Conservation (phyloP, 495 filamentous ascomycete genomes). For the Podospora fimiseda region DNA sequence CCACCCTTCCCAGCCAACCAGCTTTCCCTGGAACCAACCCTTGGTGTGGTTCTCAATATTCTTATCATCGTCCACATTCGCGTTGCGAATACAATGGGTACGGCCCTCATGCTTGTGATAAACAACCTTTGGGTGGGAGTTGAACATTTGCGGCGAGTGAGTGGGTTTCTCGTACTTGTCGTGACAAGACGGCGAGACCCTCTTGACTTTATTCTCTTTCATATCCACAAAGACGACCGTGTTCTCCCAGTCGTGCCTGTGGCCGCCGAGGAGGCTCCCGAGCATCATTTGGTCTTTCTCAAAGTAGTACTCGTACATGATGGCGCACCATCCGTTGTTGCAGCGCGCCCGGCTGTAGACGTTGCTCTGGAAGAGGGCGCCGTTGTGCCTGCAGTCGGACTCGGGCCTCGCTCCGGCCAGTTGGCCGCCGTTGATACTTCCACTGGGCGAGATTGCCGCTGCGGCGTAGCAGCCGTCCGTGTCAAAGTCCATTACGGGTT, state of each 20-base stretch:
- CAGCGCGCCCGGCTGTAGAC: constrained; percentile 29
- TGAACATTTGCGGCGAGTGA: constrained; percentile 5
- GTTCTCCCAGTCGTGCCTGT: constrained; percentile 34
- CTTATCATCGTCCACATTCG: constrained; percentile 24
- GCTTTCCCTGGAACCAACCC: constrained; percentile 23
- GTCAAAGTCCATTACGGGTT: too few relatives aligned
- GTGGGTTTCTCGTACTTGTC: constrained; percentile 17
- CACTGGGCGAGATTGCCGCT: constrained; percentile 25
- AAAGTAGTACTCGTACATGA: constrained; percentile 33
- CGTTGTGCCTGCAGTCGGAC: constrained; percentile 22
- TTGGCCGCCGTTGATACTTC: constrained; percentile 26
- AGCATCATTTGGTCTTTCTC: constrained; percentile 28
- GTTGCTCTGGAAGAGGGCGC: constrained; percentile 25
- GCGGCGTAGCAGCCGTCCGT: constrained; percentile 31
- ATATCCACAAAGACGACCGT: constrained; percentile 28
- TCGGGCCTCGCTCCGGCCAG: constrained; percentile 3
- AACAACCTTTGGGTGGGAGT: constrained; percentile 24
- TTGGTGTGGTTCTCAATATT: constrained; percentile 27
- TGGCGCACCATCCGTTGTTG: constrained; percentile 22
- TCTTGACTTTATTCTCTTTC: constrained; percentile 21
- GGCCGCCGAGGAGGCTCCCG: constrained; percentile 19
- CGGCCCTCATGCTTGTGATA: constrained; percentile 23
- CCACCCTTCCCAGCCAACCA: constrained; percentile 26
- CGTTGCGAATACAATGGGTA: constrained; percentile 28
- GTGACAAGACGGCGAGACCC: constrained; percentile 25